Percentiles rank a stretch among this genome's conserved stretches.
Conservation (phyloP, 2,329 filamentous ascomycete genomes). For the Scytalidium sp. region DNA sequence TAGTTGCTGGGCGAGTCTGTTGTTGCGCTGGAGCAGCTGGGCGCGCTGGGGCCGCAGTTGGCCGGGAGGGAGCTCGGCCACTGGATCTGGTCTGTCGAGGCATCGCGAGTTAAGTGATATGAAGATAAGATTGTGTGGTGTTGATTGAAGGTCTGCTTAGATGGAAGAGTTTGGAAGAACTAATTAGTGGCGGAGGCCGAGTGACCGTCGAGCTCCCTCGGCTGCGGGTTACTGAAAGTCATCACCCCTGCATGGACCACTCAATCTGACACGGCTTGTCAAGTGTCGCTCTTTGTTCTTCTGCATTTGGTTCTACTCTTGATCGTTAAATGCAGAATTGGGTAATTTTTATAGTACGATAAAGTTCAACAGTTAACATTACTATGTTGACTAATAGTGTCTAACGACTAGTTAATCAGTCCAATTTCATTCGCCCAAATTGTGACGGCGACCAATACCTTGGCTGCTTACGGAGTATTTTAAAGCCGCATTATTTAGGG, state of each 20-base stretch:
- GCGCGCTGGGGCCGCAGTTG: slow-evolving; percentile 57
- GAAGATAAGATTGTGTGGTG: neutral
- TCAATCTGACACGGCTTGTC: neutral
- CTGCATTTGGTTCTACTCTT: too few species aligned
- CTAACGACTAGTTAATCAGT: too few species aligned
- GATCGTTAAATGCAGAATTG: too few species aligned
- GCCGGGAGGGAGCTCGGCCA: slow-evolving; percentile 62
- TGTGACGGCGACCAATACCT: too few species aligned
- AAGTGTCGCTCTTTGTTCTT: too few species aligned
- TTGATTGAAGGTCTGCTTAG: neutral
- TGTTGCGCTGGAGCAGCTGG: slow-evolving; percentile 52
- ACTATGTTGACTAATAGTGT: too few species aligned
- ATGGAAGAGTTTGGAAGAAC: neutral
- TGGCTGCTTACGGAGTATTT: too few species aligned
- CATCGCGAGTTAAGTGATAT: slow-evolving; percentile 48
- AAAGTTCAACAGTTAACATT: too few species aligned
- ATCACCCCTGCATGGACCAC: neutral
- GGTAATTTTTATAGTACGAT: too few species aligned
- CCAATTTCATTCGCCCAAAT: too few species aligned
- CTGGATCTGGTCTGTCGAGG: slow-evolving; percentile 73
- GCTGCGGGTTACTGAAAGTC: neutral
- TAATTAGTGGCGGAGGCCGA: neutral
- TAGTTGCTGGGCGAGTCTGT: slow-evolving; percentile 68
- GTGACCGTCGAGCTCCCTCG: neutral
- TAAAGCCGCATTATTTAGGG: too few species aligned